Percentiles rank a stretch among this genome's conserved stretches.
These are phyloP conservation scores for Ustulina deusta DNA, from an alignment of 2,329 filamentous ascomycete species.

Conservation along the genomic window DNA sequence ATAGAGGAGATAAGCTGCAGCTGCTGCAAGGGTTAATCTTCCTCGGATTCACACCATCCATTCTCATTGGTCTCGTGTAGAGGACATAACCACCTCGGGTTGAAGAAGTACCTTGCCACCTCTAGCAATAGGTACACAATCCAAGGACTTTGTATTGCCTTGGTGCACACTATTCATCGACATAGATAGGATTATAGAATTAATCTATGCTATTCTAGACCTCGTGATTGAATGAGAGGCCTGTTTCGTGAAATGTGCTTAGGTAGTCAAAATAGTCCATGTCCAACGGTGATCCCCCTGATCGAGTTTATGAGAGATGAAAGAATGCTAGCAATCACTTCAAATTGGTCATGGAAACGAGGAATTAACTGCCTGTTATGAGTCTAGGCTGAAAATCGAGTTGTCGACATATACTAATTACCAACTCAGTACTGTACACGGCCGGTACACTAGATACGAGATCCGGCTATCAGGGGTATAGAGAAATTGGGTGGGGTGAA, in stretches of 20 bases:
- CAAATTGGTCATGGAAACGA: not conserved
- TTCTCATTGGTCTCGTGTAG: not conserved
- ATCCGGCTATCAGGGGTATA: conserved; percentile 6
- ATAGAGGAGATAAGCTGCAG: not conserved
- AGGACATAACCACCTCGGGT: not conserved
- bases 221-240: too few species aligned
- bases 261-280: not conserved
- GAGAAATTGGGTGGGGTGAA: conserved; percentile 24
- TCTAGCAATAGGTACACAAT: not conserved
- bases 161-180: not conserved
- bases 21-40: not conserved
- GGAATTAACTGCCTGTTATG: not conserved
- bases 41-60: not conserved
- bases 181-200: not conserved
- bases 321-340: not conserved
- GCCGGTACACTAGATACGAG: not conserved
- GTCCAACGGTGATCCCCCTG: not conserved
- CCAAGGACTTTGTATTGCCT: not conserved
- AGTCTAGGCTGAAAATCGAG: not conserved
- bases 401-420: not conserved
- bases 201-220: not conserved
- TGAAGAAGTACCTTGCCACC: not conserved
- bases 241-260: too few species aligned
- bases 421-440: not conserved
- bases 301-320: not conserved